Evolutionary conservation across 495 filamentous ascomycete species (phyloP), one percentile per base, ranked within the genome.

Genomic region (Jackrogersella multiformis): DNA sequence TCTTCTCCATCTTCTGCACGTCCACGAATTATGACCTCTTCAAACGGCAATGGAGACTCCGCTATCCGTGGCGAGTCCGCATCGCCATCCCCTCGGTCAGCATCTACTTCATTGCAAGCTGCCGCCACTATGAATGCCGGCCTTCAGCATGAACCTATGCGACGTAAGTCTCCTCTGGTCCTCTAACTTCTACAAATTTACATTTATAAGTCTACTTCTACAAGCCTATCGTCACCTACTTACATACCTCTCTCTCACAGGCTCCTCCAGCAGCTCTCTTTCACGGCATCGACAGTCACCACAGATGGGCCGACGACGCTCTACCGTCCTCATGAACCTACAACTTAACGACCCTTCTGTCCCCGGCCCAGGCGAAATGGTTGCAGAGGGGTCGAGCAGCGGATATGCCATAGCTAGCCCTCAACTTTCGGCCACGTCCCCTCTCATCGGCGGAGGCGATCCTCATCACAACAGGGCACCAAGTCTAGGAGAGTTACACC

Each of bases 401-500:
- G 69, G 74, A 73, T 81, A 84, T 62, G 82, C 81, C 20, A 81
- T 82, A 2, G 74, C 81, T 12, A 90, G 85, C 64, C 88, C 89
- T 23, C 82, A 82, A 36, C 84, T 81, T 54, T 69, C 88, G 39
- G 77, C 86, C 2, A 77, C 78, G 3, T 90, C 86, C 32, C 88
- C 89, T 12, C 80, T 85, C 32, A 81, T 88, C 24, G 78, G 78
- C 30, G 83, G 79, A 10, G 82, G 83, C 16, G 85, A 87, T 63
- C 85, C 87, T 6, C 87, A 88, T 66, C 90, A 91, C 64, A 75
- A 75, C 56, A 81, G 84, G 8, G 79, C 90, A 7, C 93, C 93
- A 1, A 96, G 92, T 57, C 77, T 97, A 42, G 94, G 94, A n/a
- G 94, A 97, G 77, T 82, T 99, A 35, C 94, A 97, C 73, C 94